Evolutionary conservation across 2,329 filamentous ascomycete species (phyloP).

Genomic region (Apiospora aurea): DNA sequence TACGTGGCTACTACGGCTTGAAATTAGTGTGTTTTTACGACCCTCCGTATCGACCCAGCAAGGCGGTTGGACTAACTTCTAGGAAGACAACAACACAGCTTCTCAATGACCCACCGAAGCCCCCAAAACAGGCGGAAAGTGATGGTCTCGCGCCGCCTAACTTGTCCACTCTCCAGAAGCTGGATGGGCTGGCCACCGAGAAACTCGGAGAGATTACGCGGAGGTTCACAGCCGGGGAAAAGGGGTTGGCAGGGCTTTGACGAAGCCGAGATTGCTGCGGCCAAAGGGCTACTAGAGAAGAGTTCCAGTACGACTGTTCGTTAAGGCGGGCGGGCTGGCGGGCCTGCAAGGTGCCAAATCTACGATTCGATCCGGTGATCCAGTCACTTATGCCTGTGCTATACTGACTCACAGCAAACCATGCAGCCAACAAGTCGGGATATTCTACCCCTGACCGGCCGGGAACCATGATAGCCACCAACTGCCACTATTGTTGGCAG

Average conservation of each 20-base stretch:
- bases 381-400: conserved; percentile 11
- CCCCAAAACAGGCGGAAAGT: conserved; percentile 54
- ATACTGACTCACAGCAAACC: conserved; percentile 21
- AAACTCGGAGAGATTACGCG: conserved; percentile 82
- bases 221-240: conserved; percentile 64
- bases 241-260: conserved; percentile 76
- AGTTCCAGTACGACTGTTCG: conserved; percentile 49
- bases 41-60: neutral
- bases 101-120: conserved; percentile 51
- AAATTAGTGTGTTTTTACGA: conserved; percentile 68
- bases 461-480: conserved; percentile 17
- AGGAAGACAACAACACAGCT: conserved; percentile 58
- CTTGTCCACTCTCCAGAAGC: conserved; percentile 65
- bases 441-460: conserved; percentile 16
- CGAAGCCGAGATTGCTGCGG: conserved; percentile 73
- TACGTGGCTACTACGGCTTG: conserved; percentile 91
- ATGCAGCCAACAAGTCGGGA: conserved; percentile 23
- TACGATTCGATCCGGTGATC: conserved; percentile 18
- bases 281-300: conserved; percentile 69
- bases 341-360: conserved; percentile 10
- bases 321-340: conserved; percentile 9
- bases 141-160: conserved; percentile 63
- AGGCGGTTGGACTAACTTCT: conserved; percentile 36
- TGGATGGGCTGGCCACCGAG: conserved; percentile 75
- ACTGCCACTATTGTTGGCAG: conserved; percentile 1